These are phyloP conservation scores for Verbascum thapsus DNA, from an alignment of 257 asterid genomes.

Conservation along the genomic window DNA sequence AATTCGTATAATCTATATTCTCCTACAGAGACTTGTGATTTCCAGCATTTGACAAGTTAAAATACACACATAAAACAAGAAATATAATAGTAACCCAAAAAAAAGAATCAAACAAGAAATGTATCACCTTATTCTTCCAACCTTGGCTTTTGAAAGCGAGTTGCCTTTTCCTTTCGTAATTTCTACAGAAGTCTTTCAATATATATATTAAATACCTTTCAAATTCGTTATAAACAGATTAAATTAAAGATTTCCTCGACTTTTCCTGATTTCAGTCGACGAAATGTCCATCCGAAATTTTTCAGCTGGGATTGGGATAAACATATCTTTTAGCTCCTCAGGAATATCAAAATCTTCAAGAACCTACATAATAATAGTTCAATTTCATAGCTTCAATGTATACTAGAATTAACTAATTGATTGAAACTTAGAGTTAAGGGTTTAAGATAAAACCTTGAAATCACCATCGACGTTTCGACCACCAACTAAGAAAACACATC, in stretches of 20 bases:
- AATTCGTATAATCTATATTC: not conserved
- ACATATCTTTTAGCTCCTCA: conserved; percentile 68
- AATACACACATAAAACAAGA: conserved; percentile 12
- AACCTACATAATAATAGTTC: conserved; percentile 54
- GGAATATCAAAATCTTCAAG: conserved; percentile 83
- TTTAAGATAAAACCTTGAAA: conserved; percentile 59
- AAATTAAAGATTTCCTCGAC: conserved; percentile 38
- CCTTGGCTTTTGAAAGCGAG: not conserved
- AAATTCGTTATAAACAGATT: not conserved
- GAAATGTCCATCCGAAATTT: conserved; percentile 81
- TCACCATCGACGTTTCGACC: conserved; percentile 74
- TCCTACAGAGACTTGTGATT: not conserved
- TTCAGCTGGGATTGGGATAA: conserved; percentile 74
- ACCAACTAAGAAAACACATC: conserved; percentile 83
- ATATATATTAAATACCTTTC: not conserved
- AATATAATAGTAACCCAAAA: no score
- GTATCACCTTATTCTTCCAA: conserved; percentile 8
- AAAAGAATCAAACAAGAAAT: no score
- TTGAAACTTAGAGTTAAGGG: not conserved
- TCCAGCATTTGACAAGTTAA: conserved; percentile 3
- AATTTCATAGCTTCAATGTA: conserved; percentile 9
- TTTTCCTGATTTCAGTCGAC: conserved; percentile 76
- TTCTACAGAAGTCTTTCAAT: conserved; percentile 2
- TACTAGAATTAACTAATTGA: not conserved
- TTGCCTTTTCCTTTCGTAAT: conserved; percentile 4